phyloP scores from a whole-genome alignment of 2,329 filamentous ascomycete genomes.

The Aspergillus melleus region DNA sequence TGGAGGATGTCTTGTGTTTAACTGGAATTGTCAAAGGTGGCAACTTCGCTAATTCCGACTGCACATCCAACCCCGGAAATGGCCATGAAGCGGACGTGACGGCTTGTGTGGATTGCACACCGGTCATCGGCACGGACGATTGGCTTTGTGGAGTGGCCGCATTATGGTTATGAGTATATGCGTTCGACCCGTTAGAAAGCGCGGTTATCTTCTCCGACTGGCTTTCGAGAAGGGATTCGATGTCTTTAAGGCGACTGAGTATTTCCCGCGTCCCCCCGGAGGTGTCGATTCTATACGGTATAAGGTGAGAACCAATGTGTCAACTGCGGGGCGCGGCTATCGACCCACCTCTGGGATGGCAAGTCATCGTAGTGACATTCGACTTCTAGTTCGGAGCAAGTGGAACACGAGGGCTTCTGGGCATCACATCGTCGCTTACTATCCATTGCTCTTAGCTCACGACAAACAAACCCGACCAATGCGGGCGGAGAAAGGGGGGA shows the following conservation, averaged over 20 bases:
- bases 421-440: slow-evolving; percentile 1
- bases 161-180: neutral
- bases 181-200: neutral
- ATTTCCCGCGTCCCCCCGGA: neutral
- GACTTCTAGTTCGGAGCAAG: neutral
- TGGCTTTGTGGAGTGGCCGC: neutral
- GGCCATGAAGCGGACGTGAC: neutral
- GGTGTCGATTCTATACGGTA: neutral
- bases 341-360: neutral
- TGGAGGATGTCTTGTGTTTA: slow-evolving; percentile 4
- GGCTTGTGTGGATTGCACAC: neutral
- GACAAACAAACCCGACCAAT: neutral
- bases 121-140: neutral
- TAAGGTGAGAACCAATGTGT: neutral
- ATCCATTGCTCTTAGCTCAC: neutral
- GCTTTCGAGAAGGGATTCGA: neutral
- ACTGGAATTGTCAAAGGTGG: slow-evolving; percentile 1
- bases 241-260: neutral
- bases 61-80: neutral
- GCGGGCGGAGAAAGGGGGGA: neutral
- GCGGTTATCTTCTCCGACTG: neutral
- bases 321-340: neutral
- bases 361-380: slow-evolving; percentile 1
- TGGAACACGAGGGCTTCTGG: neutral
- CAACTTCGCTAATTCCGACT: neutral